A percentile compares a stretch with the other conserved stretches of the same genome.
Evolutionary conservation across 116 monocot species (phyloP).

Genomic region (Papilionanthe hybrid): DNA sequence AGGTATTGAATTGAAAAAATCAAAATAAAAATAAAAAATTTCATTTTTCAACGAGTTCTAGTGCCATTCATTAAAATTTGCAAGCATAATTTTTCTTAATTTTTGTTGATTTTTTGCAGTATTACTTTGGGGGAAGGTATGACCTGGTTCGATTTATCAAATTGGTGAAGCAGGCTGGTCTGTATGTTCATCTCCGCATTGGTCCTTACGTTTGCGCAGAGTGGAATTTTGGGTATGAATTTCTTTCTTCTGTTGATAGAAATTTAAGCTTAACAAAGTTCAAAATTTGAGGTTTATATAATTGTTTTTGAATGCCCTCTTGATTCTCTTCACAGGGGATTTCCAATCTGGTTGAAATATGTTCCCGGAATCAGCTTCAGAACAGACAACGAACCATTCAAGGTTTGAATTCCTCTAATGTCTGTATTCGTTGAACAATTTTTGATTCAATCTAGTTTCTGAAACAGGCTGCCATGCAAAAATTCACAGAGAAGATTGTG

Average conservation of each 20-base stretch:
- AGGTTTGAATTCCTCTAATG: constrained; percentile 28
- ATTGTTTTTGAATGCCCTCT: not conserved
- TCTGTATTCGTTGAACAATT: not conserved
- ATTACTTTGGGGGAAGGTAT: constrained; percentile 78
- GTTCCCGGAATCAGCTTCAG: constrained; percentile 93
- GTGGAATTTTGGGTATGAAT: constrained; percentile 91
- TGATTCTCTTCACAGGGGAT: constrained; percentile 54
- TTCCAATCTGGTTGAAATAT: constrained; percentile 98
- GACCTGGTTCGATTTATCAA: constrained; percentile 79
- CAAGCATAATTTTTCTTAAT: not conserved
- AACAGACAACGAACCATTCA: constrained; percentile 94
- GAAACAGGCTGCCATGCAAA: constrained; percentile 73
- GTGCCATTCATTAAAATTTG: too few relatives aligned
- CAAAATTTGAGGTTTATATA: not conserved
- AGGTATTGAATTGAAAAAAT: constrained; percentile 27
- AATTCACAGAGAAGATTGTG: constrained; percentile 83
- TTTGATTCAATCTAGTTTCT: not conserved
- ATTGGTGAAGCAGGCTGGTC: constrained; percentile 74
- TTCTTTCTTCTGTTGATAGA: not conserved
- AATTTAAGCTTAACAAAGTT: not conserved
- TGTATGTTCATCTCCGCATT: constrained; percentile 79
- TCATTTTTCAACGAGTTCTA: too few relatives aligned
- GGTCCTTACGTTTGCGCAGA: constrained; percentile 91
- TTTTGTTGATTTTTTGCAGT: constrained; percentile 34
- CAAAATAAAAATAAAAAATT: not conserved